Evolutionary conservation across 2,329 filamentous ascomycete genomes (phyloP).

Genomic region (Trichoderma brevicompactum): DNA sequence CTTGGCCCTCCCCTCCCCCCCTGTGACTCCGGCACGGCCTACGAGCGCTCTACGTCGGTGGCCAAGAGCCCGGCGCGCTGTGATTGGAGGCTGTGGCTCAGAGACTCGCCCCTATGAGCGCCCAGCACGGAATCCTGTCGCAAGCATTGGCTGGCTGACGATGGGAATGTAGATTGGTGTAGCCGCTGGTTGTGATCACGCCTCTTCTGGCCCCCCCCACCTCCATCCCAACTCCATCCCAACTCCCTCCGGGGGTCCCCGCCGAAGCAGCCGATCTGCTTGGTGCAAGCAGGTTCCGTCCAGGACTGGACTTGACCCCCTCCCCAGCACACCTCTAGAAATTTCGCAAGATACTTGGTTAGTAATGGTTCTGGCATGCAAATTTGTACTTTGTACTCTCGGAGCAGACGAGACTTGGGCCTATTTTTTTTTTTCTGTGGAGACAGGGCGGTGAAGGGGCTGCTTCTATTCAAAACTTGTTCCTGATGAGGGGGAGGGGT

Average conservation of each 20-base stretch:
- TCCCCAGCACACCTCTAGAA: no score
- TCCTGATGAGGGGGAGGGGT: constrained; percentile 10
- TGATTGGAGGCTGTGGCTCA: constrained; percentile 20
- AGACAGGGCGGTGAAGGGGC: constrained; percentile 15
- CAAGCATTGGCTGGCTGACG: constrained; percentile 6
- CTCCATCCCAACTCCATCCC: background rate
- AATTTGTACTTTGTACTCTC: background rate
- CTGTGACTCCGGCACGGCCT: no score
- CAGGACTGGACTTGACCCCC: background rate
- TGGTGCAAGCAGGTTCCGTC: constrained; percentile 8
- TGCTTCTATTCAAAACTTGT: background rate
- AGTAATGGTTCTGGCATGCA: background rate
- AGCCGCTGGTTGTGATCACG: constrained; percentile 7
- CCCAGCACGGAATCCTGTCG: background rate
- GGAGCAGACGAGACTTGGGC: background rate
- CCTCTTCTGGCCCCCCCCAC: background rate
- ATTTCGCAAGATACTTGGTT: background rate
- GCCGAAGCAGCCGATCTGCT: constrained; percentile 25
- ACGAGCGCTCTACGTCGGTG: constrained; percentile 10
- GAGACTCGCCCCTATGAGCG: constrained; percentile 3
- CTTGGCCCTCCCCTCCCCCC: background rate
- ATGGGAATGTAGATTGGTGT: background rate
- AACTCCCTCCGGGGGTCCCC: constrained; percentile 9
- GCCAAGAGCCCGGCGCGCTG: background rate
- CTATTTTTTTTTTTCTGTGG: constrained; percentile 9